These are phyloP conservation scores for Irpex rosettiformis DNA, from an alignment of 1,284 basidiomycete species.

Conservation along the genomic window DNA sequence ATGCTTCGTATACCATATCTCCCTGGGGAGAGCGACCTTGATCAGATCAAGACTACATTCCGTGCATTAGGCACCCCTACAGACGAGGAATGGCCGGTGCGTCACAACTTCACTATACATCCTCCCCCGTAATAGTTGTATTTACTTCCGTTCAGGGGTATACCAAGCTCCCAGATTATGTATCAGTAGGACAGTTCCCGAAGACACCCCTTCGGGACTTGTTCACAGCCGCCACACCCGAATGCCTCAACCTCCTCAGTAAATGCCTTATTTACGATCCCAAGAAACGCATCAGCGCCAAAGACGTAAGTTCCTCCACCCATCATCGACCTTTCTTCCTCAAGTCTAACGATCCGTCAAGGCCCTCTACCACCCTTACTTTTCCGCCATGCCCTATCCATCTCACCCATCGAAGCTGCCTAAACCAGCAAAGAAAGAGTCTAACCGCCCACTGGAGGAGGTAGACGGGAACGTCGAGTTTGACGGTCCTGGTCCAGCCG, in stretches of 20 bases:
- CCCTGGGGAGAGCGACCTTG: slow-evolving; percentile 92
- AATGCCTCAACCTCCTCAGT: slow-evolving; percentile 82
- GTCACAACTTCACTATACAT: too few relatives aligned
- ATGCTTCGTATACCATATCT: slow-evolving; percentile 95
- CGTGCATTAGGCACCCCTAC: slow-evolving; percentile 93
- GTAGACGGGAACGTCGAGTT: slow-evolving; percentile 65
- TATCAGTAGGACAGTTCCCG: slow-evolving; percentile 79
- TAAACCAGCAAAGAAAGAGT: slow-evolving; percentile 57
- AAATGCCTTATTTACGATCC: slow-evolving; percentile 88
- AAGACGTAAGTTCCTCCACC: slow-evolving; percentile 49
- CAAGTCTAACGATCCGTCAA: slow-evolving; percentile 28
- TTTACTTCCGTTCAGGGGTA: slow-evolving; percentile 86
- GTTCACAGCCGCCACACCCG: slow-evolving; percentile 88
- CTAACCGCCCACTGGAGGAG: slow-evolving; percentile 62
- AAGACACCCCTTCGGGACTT: slow-evolving; percentile 80
- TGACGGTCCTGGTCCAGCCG: slow-evolving; percentile 32
- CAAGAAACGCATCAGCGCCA: slow-evolving; percentile 76
- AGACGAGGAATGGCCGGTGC: slow-evolving; percentile 94
- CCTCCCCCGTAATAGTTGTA: too few relatives aligned
- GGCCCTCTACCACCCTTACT: slow-evolving; percentile 78
- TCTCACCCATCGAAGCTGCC: slow-evolving; percentile 82
- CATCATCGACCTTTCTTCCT: slow-evolving; percentile 6
- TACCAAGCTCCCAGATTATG: slow-evolving; percentile 86
- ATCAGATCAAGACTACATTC: slow-evolving; percentile 94
- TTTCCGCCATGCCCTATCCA: slow-evolving; percentile 74